These are phyloP conservation scores for Xylariomycetidae sp. DNA, from an alignment of 2,329 filamentous ascomycete species.

Conservation along the genomic window DNA sequence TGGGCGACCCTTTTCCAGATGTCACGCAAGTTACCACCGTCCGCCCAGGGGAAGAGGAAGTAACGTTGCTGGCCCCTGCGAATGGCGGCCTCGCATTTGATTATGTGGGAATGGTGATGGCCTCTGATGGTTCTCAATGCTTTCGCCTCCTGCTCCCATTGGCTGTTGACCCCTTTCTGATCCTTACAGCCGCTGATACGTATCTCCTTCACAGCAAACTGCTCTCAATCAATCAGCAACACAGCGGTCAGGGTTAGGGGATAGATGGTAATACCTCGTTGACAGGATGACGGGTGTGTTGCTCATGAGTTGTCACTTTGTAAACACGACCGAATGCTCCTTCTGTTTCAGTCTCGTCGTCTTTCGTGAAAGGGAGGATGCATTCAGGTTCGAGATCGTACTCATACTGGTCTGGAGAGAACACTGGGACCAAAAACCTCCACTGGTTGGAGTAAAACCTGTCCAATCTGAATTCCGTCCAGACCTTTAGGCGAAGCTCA, in stretches of 20 bases:
- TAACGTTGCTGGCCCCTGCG: neutral
- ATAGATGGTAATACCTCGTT: slow-evolving; percentile 3
- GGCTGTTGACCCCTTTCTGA: neutral
- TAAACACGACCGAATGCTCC: slow-evolving; percentile 8
- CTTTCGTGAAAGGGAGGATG: slow-evolving; percentile 4
- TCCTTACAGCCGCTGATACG: neutral
- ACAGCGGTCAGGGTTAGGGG: too few species aligned
- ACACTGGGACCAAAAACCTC: slow-evolving; percentile 6
- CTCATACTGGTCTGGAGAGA: slow-evolving; percentile 1
- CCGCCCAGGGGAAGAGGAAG: neutral
- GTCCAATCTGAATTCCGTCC: too few species aligned
- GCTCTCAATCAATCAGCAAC: too few species aligned
- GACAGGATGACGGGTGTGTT: slow-evolving; percentile 1
- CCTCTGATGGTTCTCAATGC: neutral
- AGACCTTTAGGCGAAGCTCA: too few species aligned
- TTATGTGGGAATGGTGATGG: neutral
- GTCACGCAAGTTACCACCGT: neutral
- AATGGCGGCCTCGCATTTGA: neutral
- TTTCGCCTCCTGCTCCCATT: neutral
- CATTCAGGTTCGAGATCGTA: slow-evolving; percentile 1
- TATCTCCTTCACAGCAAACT: neutral
- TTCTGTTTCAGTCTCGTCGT: neutral
- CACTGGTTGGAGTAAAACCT: neutral
- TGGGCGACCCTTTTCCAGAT: neutral
- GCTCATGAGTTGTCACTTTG: slow-evolving; percentile 1